Base-by-base conservation (phyloP, 2,329 filamentous ascomycete genomes). In the Fusarium temperatum region DNA sequence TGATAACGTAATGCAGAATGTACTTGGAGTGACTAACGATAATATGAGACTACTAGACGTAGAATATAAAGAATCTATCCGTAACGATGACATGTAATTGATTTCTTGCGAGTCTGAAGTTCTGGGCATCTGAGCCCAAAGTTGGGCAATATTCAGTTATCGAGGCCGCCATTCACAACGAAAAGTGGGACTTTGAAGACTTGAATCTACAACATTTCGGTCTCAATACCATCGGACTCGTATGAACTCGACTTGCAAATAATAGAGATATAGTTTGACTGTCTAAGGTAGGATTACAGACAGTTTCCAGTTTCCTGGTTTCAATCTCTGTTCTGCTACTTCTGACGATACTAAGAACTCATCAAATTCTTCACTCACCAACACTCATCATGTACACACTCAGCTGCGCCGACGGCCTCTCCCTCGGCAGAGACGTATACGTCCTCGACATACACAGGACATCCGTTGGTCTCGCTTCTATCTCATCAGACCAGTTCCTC, bases 401-500 rank as follows among this genome's bases (percentile, higher is more conserved):
- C 73, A 62, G 59, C 66, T 79, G 78, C 67, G 62, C 78, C 62
- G 82, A 82, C 58, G 66, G 72, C 38, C 77, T 81, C 72, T 73
- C 66, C 74, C 78, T 81, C 70, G 75, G 77, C 35, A 68, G 66
- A 55, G 85, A 87, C 50, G 83, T 87, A 58, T 92, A 92, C 79
- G 86, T 92, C 39, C 87, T 90, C 56, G 86, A 89, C 67, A 83
- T 92, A 59, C 83, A 87, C 32, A 85, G 87, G n/a, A 83, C 88
- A 8, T 75, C 83, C 1, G 79, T 82, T 4, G 85, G 87, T 10
- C 85, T 93, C 45, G 90, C 89, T 4, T 87, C 89, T 22, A 92
- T 93, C 64, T 89, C 91, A 7, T 94, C 93, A 1, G 91, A 94
- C 82, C 90, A 94, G 81, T 87, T 85, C n/a, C 84, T 95, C 26